Base-by-base conservation (phyloP, 148 eudicot genomes). In the Drosera capensis region DNA sequence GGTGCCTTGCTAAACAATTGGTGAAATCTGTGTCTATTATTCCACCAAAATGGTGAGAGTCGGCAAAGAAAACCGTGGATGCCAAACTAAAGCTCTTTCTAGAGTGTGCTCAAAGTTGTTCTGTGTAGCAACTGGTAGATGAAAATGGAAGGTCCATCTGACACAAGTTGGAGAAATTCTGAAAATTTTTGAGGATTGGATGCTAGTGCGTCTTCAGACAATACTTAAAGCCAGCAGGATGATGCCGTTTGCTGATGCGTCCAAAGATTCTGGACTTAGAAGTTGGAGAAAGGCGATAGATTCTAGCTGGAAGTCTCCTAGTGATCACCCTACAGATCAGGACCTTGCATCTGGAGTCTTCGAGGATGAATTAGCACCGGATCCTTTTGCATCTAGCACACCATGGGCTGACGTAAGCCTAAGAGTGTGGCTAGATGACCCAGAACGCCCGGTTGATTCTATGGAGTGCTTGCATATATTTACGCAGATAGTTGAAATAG, bases 381-480 rank as follows among this genome's bases (percentile, higher is more conserved):
- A 68, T 49, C 68, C 85, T 14, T 46, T 56, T 58, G 40, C 53
- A 57, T 68, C 59, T 37, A 55, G 59, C 5, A 24, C 56, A 46
- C 81, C 78, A 54, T 73, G 68, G 57, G 71, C 57, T 30, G 93
- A 84, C 65, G 68, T 80, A 22, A 90, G 93, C 62, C 63, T 90
- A 71, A 78, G 97, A 50, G 74, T 75, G 42, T 90, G 97, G 97
- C 56, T 90, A 56, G 87, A 90, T 56, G 65, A 84, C 45, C 73
- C 76, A 19, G 74, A 78, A 52, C 80, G 95, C 43, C 36, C 62
- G 0, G 70, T 88, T 38, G 86, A 73, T 57, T 62, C 55, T 3
- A 49, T 64, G 19, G 97, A 88, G 43, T 88, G 95, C 51, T 64
- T 88, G 68, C 95, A 88, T 62, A 71, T 84, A 40, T 88, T 88